A percentile compares a stretch with the other conserved stretches of the same genome.
Evolutionary conservation across 345 rosid genomes (phyloP).

Genomic region (Tarenaya hassleriana): DNA sequence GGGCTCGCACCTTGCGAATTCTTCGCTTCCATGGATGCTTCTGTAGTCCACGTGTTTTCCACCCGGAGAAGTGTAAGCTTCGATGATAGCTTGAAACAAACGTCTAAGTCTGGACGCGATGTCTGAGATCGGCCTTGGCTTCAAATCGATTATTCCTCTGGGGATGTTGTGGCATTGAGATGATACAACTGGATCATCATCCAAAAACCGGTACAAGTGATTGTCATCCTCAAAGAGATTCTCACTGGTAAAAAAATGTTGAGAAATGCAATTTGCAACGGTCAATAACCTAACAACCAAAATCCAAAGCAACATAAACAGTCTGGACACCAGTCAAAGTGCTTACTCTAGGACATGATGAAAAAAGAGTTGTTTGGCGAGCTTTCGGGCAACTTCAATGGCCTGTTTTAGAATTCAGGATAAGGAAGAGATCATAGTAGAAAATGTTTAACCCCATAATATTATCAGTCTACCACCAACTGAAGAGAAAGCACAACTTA

Average conservation of each 20-base stretch:
- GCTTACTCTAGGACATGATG: conserved; percentile 70
- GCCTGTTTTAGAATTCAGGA: conserved; percentile 41
- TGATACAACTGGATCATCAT: conserved; percentile 62
- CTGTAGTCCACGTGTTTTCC: conserved; percentile 82
- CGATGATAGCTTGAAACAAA: conserved; percentile 55
- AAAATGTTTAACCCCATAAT: not conserved
- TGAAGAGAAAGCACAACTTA: no score
- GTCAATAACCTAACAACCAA: conserved; percentile 11
- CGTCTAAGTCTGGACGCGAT: conserved; percentile 65
- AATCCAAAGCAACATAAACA: conserved; percentile 1
- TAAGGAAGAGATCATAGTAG: not conserved
- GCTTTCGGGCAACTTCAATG: conserved; percentile 72
- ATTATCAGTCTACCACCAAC: no score
- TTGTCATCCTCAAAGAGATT: conserved; percentile 79
- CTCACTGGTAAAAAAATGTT: conserved; percentile 46
- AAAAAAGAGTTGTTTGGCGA: conserved; percentile 66
- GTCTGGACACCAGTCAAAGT: conserved; percentile 2
- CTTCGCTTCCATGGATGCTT: conserved; percentile 92
- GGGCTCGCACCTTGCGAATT: conserved; percentile 68
- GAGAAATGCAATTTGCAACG: conserved; percentile 1
- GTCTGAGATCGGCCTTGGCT: conserved; percentile 62
- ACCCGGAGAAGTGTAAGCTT: conserved; percentile 67
- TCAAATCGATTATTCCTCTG: conserved; percentile 63
- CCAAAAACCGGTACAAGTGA: conserved; percentile 74
- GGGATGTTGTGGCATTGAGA: conserved; percentile 81